Evolutionary conservation across 768 basidiomycete species (phyloP).

Genomic region (Rhizopogon salebrosus): DNA sequence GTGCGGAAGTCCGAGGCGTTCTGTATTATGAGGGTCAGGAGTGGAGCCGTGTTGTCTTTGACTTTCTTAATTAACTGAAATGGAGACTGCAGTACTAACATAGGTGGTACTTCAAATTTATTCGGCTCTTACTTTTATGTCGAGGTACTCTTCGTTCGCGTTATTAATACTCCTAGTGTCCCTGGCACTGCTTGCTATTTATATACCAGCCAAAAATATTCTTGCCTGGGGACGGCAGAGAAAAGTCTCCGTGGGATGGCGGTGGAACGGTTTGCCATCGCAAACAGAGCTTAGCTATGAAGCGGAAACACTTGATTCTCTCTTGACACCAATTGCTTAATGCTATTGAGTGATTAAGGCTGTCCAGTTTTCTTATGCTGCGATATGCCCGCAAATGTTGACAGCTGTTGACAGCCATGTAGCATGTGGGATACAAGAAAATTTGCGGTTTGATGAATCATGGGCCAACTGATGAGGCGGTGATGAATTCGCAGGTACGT

Average conservation of each 20-base stretch:
- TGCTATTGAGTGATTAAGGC: slow-evolving; percentile 2
- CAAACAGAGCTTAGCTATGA: not conserved
- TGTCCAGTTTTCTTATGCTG: not conserved
- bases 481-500: slow-evolving; percentile 6
- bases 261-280: slow-evolving; percentile 1
- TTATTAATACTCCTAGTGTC: not conserved
- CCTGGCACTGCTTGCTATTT: slow-evolving; percentile 1
- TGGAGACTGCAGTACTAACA: not conserved
- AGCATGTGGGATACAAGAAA: slow-evolving; percentile 1
- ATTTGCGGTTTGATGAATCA: not conserved
- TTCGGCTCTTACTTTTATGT: too few species aligned
- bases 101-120: not conserved
- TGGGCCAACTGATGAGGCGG: not conserved
- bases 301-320: slow-evolving; percentile 7
- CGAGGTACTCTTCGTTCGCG: not conserved
- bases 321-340: slow-evolving; percentile 6
- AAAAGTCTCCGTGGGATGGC: slow-evolving; percentile 4
- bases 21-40: slow-evolving; percentile 70
- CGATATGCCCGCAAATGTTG: not conserved
- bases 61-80: slow-evolving; percentile 36
- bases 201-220: slow-evolving; percentile 2
- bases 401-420: not conserved
- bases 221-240: not conserved
- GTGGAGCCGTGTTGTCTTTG: slow-evolving; percentile 72
- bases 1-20: slow-evolving; percentile 81